A percentile compares a stretch with the other conserved stretches of the same genome.
Evolutionary conservation across 129 eudicot species (phyloP).

Genomic region (Flaveria brownii): DNA sequence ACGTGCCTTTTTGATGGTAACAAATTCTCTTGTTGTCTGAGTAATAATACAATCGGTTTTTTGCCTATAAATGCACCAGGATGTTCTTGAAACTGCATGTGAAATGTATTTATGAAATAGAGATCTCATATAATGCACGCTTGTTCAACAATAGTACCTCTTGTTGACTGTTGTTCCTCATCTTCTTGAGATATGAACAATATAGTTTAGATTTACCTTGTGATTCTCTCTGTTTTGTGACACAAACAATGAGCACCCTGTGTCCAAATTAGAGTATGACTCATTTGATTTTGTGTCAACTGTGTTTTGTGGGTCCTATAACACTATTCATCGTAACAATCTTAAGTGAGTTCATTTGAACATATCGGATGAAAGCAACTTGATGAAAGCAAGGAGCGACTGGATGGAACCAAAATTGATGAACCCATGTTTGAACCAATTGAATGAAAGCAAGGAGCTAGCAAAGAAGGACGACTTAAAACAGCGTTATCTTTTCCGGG

Average conservation of each 20-base stretch:
- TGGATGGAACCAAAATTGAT: too few relatives aligned
- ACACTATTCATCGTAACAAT: background rate
- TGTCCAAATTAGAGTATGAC: background rate
- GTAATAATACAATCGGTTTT: background rate
- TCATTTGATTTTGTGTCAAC: background rate
- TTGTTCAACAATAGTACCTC: background rate
- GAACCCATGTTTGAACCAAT: too few relatives aligned
- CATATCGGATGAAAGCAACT: background rate
- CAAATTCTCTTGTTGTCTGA: background rate
- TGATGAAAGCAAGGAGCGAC: too few relatives aligned
- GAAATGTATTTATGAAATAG: background rate
- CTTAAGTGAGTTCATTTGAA: background rate
- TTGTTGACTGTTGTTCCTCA: background rate
- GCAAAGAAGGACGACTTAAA: too few relatives aligned
- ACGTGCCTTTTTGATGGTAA: constrained; percentile 10
- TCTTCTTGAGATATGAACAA: background rate
- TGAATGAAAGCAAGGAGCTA: too few relatives aligned
- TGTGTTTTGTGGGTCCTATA: background rate
- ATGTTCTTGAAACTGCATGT: background rate
- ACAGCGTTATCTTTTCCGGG: too few relatives aligned
- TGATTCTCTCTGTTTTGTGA: background rate
- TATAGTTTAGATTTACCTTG: background rate
- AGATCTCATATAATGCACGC: constrained; percentile 1
- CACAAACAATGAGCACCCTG: background rate
- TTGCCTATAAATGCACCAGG: background rate